These are phyloP conservation scores for Erucastrum elatum DNA, from an alignment of 345 rosid species.

Conservation along the genomic window DNA sequence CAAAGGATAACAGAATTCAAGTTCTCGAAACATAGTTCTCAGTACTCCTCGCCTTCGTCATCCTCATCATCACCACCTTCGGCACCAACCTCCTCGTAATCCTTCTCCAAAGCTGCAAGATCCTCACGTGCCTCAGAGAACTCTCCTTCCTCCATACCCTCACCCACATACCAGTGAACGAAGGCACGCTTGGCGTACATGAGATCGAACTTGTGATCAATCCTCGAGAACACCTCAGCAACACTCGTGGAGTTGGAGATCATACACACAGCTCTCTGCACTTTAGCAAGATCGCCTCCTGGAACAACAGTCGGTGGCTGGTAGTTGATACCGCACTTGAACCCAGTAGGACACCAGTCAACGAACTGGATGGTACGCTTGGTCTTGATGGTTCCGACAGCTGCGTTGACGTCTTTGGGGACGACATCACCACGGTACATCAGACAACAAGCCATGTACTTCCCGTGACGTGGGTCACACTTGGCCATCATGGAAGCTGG, in stretches of 20 bases:
- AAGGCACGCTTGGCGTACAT: background rate
- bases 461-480: background rate
- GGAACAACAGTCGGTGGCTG: background rate
- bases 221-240: background rate
- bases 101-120: conserved; percentile 73
- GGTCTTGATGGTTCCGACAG: background rate
- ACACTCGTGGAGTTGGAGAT: background rate
- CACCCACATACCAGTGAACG: conserved; percentile 26
- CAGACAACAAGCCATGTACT: background rate
- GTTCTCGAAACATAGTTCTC: background rate
- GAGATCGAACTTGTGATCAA: background rate
- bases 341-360: background rate
- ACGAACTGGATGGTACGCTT: background rate
- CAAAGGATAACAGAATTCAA: background rate
- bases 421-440: background rate
- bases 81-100: conserved; percentile 78
- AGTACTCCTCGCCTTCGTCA: conserved; percentile 57
- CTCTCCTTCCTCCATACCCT: conserved; percentile 87
- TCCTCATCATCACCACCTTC: conserved; percentile 73
- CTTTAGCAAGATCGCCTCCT: background rate
- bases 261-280: background rate
- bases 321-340: background rate
- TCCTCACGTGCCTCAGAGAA: conserved; percentile 81
- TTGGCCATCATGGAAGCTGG: background rate
- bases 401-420: background rate